Conservation (phyloP, 805 yeast genomes). For the Blastobotrys americana region DNA sequence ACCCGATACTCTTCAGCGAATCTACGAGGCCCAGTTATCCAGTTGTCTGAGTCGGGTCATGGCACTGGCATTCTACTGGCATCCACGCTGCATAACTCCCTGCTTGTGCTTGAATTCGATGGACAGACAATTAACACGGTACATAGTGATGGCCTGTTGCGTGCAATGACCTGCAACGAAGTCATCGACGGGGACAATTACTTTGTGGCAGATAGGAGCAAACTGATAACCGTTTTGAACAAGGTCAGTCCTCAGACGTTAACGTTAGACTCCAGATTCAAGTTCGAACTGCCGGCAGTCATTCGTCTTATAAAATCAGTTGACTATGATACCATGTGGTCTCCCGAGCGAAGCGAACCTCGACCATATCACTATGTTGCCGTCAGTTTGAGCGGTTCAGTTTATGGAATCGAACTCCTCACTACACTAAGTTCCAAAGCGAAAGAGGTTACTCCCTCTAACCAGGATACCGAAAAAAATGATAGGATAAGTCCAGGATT, state of each 20-base stretch:
- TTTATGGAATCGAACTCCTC: not conserved
- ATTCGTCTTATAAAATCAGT: not conserved
- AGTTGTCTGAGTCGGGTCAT: constrained; percentile 2
- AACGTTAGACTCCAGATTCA: not conserved
- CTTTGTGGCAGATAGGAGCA: constrained; percentile 9
- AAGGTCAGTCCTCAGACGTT: not conserved
- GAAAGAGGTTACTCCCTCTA: too few relatives aligned
- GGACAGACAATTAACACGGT: not conserved
- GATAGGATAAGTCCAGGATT: too few relatives aligned
- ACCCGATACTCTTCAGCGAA: constrained; percentile 3
- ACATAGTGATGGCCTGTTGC: constrained; percentile 6
- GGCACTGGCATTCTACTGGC: constrained; percentile 5
- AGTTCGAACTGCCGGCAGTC: not conserved
- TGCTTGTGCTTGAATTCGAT: constrained; percentile 4
- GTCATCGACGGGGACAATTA: constrained; percentile 2
- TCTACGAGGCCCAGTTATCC: constrained; percentile 10
- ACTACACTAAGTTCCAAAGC: too few relatives aligned
- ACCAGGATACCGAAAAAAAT: too few relatives aligned
- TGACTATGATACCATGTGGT: not conserved
- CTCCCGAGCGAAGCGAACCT: not conserved
- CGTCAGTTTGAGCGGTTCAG: not conserved
- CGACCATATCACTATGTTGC: not conserved
- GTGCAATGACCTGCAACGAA: not conserved
- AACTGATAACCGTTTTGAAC: constrained; percentile 4
- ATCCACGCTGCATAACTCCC: constrained; percentile 9